Evolutionary conservation across 768 basidiomycete genomes (phyloP), one percentile per base, ranked within the genome.

Genomic region (Xanthoconium stramineum): DNA sequence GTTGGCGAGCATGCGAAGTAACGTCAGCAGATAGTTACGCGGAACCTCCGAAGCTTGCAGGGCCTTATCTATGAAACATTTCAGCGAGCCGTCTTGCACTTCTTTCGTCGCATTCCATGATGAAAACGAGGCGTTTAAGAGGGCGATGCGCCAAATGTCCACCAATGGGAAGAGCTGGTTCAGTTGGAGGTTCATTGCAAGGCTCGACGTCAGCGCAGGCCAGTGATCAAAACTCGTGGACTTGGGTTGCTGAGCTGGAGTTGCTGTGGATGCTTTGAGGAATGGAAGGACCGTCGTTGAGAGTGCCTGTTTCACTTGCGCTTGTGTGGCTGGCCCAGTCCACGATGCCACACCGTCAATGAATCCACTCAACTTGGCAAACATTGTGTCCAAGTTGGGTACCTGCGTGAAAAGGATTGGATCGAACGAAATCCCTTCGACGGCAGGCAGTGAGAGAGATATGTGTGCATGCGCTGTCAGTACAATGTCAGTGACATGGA

Each of bases 61-160:
- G 9, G 79, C 78, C 59, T 80, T 80, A 28, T 74, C 69, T 32
- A 88, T 63, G 50, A 88, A 72, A 6, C 74, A 24, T 9, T 65
- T 61, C 13, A 87, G 68, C 0, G 81, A 80, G 40, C 82, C 76
- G 6, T 70, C 65, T 9, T 72, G 53, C 6, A 64, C 65, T 4
- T 55, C 55, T 12, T 64, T 60, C 15, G 67, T 65, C 8, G 80
- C 72, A 37, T 68, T 73, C 84, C 83, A 89, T 0, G 70, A 66
- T 0, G 80, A 78, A 17, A 85, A 80, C 1, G 77, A 66, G 0
- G 79, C 75, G 67, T 91, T 86, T 20, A 94, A 80, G 17, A 91
- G 68, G 0, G 86, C 87, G 11, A 94, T 77, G 1, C 91, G 79
- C 87, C 91, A 90, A 60, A 94, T 76, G 65, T 96, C 94, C 12